Evolutionary conservation across 345 rosid genomes (phyloP).

Genomic region (Euphorbia lathyris): DNA sequence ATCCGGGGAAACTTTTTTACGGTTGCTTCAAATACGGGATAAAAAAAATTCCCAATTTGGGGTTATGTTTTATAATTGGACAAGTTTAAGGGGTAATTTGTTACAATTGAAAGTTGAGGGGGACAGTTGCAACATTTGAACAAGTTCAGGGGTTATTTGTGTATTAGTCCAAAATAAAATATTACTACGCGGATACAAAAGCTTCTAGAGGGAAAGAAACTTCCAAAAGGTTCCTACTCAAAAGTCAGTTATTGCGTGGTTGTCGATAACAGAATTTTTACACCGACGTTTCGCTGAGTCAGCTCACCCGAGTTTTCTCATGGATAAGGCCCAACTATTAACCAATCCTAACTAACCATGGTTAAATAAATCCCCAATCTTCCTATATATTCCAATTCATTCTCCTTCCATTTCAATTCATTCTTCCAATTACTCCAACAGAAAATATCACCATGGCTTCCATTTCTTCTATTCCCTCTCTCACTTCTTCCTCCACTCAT

Average conservation of each 20-base stretch:
- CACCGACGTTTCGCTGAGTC: constrained; percentile 7
- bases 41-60: no score
- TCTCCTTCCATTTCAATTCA: not conserved
- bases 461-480: constrained; percentile 21
- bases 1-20: no score
- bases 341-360: constrained; percentile 5
- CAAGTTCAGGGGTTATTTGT: no score
- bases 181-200: no score
- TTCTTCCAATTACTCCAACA: no score
- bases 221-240: not conserved
- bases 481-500: constrained; percentile 18
- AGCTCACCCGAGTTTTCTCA: not conserved
- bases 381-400: constrained; percentile 18
- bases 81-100: no score
- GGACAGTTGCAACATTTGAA: no score
- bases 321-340: constrained; percentile 5
- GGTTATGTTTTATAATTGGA: no score
- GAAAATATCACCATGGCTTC: constrained; percentile 37
- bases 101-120: no score
- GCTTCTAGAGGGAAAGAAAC: not conserved
- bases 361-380: not conserved
- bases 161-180: no score
- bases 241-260: not conserved
- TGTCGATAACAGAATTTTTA: not conserved
- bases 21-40: no score